Conservation (phyloP, 148 eudicot species). For the Rhododendron ferrugineum region DNA sequence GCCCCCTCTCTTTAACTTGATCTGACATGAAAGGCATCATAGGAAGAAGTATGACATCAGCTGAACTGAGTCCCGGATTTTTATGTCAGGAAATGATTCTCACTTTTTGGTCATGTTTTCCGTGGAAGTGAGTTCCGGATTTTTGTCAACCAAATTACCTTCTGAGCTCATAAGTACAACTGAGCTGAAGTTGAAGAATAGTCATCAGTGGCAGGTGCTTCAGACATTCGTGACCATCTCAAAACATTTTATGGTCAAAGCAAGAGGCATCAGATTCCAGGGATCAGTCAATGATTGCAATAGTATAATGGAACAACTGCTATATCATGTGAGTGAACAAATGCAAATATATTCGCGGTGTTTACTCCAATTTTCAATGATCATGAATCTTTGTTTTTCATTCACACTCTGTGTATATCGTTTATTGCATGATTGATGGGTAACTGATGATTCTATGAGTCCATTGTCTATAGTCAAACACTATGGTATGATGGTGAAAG, state of each 20-base stretch:
- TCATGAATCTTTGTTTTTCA: background rate
- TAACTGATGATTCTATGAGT: background rate
- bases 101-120: constrained; percentile 65
- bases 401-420: background rate
- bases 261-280: constrained; percentile 75
- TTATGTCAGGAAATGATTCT: constrained; percentile 56
- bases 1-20: background rate
- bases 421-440: background rate
- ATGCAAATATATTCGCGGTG: background rate
- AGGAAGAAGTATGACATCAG: background rate
- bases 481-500: background rate
- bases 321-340: constrained; percentile 56
- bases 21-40: background rate
- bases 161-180: constrained; percentile 64
- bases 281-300: constrained; percentile 72
- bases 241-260: constrained; percentile 59
- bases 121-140: constrained; percentile 71
- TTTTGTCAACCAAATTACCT: constrained; percentile 62
- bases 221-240: constrained; percentile 85
- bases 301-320: constrained; percentile 46
- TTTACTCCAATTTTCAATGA: background rate
- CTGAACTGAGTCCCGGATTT: constrained; percentile 7
- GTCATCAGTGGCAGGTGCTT: constrained; percentile 85
- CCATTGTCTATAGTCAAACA: background rate
- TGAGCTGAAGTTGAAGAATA: constrained; percentile 59